phyloP scores from a whole-genome alignment of 2,329 filamentous ascomycete genomes.

The Aspergillus sclerotialis region DNA sequence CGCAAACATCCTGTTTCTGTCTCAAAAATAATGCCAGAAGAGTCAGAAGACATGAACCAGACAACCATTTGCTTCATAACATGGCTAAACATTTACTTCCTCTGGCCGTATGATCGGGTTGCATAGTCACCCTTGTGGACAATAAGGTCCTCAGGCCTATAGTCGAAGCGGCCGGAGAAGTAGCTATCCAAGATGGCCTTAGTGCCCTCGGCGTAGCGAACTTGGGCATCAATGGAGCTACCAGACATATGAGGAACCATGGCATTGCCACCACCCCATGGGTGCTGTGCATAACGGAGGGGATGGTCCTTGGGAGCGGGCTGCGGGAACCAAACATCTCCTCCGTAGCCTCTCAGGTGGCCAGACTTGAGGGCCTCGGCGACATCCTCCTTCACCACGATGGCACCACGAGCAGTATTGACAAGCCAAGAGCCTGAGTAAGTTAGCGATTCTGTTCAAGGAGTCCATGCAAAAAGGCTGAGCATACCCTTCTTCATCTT shows the following conservation, averaged over 20 bases:
- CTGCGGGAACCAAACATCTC: conserved; percentile 82
- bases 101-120: conserved; percentile 86
- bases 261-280: conserved; percentile 93
- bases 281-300: conserved; percentile 87
- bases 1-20: too few relatives aligned
- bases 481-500: conserved; percentile 94
- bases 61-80: too few relatives aligned
- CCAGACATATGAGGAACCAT: conserved; percentile 99
- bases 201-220: conserved; percentile 78
- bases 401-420: conserved; percentile 97
- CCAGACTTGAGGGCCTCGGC: conserved; percentile 86
- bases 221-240: conserved; percentile 96
- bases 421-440: conserved; percentile 80
- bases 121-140: conserved; percentile 86
- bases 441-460: conserved; percentile 7
- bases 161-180: conserved; percentile 80
- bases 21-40: too few relatives aligned
- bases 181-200: conserved; percentile 91
- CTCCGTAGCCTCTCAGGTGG: conserved; percentile 53
- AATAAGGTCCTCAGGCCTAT: conserved; percentile 84
- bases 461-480: conserved; percentile 1
- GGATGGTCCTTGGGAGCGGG: conserved; percentile 89
- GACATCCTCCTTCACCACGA: conserved; percentile 98
- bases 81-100: conserved; percentile 28
- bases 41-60: too few relatives aligned